Conservation (phyloP, 2,329 filamentous ascomycete species). For the Curvularia sp. region DNA sequence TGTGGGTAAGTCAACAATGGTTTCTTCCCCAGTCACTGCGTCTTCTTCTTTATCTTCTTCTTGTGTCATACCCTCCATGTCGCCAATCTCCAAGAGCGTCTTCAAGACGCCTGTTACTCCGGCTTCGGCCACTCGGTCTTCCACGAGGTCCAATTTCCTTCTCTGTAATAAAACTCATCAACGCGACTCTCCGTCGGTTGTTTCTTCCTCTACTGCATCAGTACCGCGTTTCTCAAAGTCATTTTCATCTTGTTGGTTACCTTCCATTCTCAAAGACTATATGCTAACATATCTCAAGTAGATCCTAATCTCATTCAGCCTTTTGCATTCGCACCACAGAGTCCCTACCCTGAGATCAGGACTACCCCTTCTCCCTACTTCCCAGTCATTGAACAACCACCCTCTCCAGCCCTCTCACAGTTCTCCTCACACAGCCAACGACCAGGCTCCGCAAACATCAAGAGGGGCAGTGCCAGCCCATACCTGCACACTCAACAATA, state of each 20-base stretch:
- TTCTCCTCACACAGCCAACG: conserved; percentile 55
- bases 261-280: conserved; percentile 16
- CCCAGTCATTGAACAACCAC: conserved; percentile 56
- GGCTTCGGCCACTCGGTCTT: conserved; percentile 51
- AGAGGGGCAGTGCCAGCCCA: conserved; percentile 69
- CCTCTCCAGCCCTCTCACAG: conserved; percentile 70
- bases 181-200: conserved; percentile 21
- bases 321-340: conserved; percentile 52
- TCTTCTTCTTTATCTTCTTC: conserved; percentile 32
- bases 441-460: conserved; percentile 51
- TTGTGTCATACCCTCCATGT: conserved; percentile 27
- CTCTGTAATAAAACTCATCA: conserved; percentile 38
- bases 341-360: conserved; percentile 52
- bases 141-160: conserved; percentile 32
- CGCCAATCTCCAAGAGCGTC: conserved; percentile 24
- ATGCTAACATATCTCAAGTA: conserved; percentile 40
- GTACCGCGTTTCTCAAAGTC: conserved; percentile 20
- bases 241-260: conserved; percentile 51
- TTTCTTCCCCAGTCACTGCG: conserved; percentile 44
- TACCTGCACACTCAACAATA: conserved; percentile 65
- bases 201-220: conserved; percentile 6
- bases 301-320: conserved; percentile 67
- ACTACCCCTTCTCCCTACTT: conserved; percentile 52
- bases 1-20: conserved; percentile 57
- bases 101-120: conserved; percentile 46